Conservation (phyloP, 1,284 basidiomycete genomes). For the Naganishia cerealis region DNA sequence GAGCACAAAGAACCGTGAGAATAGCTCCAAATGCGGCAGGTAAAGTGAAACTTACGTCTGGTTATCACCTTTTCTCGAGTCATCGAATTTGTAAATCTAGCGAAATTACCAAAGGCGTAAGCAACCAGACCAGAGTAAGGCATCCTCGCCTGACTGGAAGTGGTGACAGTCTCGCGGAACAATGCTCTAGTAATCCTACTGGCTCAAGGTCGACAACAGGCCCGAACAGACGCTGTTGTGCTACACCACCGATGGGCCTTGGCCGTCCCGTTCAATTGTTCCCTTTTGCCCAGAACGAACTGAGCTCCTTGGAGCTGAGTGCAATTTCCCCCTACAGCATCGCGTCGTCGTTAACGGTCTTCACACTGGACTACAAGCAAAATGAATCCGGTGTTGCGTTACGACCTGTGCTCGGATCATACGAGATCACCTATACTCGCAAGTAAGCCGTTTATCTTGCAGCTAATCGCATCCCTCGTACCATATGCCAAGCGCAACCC, state of each 20-base stretch:
- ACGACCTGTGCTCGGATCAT: background rate
- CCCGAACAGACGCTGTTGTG: background rate
- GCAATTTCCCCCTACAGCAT: background rate
- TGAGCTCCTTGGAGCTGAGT: background rate
- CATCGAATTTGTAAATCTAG: constrained; percentile 95
- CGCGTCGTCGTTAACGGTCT: too few relatives aligned
- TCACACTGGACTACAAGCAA: too few relatives aligned
- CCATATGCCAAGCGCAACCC: constrained; percentile 60
- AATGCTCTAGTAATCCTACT: background rate
- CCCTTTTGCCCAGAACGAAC: background rate
- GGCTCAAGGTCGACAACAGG: background rate
- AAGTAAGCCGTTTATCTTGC: constrained; percentile 98
- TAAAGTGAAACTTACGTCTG: constrained; percentile 44
- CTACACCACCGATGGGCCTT: background rate
- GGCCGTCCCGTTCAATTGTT: background rate
- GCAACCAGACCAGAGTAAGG: background rate
- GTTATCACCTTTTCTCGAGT: constrained; percentile 63
- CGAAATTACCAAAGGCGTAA: background rate
- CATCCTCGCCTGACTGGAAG: too few relatives aligned
- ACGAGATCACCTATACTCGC: constrained; percentile 38
- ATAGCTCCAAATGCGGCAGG: background rate
- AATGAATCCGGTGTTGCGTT: background rate
- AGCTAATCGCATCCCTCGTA: constrained; percentile 93
- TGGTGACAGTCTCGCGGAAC: background rate
- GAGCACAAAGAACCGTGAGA: constrained; percentile 2